Base-by-base conservation (phyloP, 129 eudicot genomes). In the Flaveria sonorensis region DNA sequence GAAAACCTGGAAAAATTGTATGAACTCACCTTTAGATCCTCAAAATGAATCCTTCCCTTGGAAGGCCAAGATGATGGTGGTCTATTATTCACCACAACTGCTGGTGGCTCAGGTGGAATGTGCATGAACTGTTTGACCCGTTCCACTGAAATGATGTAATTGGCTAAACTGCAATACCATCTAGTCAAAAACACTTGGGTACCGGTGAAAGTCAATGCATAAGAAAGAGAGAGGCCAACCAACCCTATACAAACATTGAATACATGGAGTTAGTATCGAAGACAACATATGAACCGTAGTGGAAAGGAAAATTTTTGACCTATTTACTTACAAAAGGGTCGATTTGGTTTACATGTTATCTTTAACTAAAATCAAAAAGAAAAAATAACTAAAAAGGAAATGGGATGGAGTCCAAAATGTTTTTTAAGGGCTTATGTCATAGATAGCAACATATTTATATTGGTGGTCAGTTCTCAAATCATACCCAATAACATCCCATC, bases 1-100 rank as follows among this genome's bases (percentile, higher is more conserved):
- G 40, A 23, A 43, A 56, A 15, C 13, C 65, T 70, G 47, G 51
- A 18, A 65, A 42, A 12, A 1, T 30, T 30, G 4, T 21, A 67
- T 16, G 65, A 30, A 56, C 39, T 24, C 78, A 89, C 98, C 98
- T 87, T 83, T 2, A 92, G 82, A 62, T 92, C 84, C 42, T 84
- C 76, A 50, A 88, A 81, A 47, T 88, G 79, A 61, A 89, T 90
- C 74, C 76, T 85, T 53, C 98, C 96, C 67, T 81, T 79, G 62
- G 81, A 73, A 72, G 98, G 96, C 95, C 98, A 92, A 28, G 88
- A 81, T 60, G 87, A n/a, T 10, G 90, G 88, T 9, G 98, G 96
- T 67, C 92, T 79, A 4, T 81, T 88, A 71, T 77, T 78, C 72
- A 82, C 87, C 51, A 92, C 75, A 26, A 90, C 47, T 16, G 90